phyloP scores from a whole-genome alignment of 2,329 filamentous ascomycete species.

The Sporothrix pallida region DNA sequence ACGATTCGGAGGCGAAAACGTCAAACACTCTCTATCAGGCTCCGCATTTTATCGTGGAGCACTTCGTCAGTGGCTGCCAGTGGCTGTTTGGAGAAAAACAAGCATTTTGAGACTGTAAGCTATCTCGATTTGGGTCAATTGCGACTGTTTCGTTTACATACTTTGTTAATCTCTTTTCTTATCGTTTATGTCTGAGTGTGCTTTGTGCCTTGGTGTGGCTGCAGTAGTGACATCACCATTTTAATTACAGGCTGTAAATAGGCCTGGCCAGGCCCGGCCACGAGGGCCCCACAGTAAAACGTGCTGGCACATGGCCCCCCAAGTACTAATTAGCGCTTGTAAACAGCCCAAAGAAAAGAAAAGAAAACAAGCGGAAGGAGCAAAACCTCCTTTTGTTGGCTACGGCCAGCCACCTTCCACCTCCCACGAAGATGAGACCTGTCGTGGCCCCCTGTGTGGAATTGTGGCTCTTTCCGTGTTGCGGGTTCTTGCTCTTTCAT shows the following conservation, averaged over 20 bases:
- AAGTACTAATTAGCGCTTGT: not conserved
- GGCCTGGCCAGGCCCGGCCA: not conserved
- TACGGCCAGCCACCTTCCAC: not conserved
- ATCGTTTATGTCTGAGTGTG: not conserved
- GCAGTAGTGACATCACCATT: slow-evolving; percentile 29
- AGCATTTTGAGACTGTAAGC: not conserved
- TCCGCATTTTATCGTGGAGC: too few relatives aligned
- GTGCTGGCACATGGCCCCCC: not conserved
- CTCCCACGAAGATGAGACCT: not conserved
- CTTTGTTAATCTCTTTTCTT: too few relatives aligned
- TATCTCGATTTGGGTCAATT: too few relatives aligned
- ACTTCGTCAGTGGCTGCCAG: not conserved
- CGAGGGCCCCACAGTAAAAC: not conserved
- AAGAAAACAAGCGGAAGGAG: not conserved
- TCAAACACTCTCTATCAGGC: not conserved
- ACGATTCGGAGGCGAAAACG: slow-evolving; percentile 6
- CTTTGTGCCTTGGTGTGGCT: slow-evolving; percentile 17
- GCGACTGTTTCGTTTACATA: too few relatives aligned
- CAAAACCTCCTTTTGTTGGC: not conserved
- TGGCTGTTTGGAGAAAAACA: not conserved
- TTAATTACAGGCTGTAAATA: not conserved
- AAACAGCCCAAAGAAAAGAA: not conserved
- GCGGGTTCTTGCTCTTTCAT: not conserved
- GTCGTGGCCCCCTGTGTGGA: not conserved
- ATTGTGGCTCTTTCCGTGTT: not conserved